Conservation (phyloP, 148 eudicot species). For the Arctostaphylos glauca region DNA sequence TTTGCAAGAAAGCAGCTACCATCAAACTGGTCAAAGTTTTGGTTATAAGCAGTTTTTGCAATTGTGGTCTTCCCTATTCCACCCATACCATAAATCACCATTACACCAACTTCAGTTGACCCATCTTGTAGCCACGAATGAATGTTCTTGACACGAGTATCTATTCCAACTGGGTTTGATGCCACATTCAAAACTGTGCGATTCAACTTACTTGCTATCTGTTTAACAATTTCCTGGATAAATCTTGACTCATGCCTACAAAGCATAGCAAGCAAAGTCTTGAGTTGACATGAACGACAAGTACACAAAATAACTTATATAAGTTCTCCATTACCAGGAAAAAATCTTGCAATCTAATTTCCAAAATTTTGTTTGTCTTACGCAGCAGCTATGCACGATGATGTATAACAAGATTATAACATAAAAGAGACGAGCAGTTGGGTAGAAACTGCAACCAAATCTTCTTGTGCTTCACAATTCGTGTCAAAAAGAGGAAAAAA, state of each 20-base stretch:
- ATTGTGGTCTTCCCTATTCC: slow-evolving; percentile 16
- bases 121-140: slow-evolving; percentile 15
- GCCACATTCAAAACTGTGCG: slow-evolving; percentile 9
- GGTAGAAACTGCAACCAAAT: background rate
- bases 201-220: slow-evolving; percentile 3
- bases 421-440: background rate
- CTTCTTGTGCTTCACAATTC: background rate
- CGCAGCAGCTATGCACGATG: background rate
- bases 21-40: background rate
- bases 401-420: background rate
- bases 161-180: background rate
- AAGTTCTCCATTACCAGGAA: background rate
- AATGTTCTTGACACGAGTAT: slow-evolving; percentile 2
- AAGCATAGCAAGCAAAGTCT: background rate
- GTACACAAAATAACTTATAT: background rate
- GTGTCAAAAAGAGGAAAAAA: background rate
- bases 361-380: background rate
- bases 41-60: slow-evolving; percentile 12
- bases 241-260: slow-evolving; percentile 15
- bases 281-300: background rate
- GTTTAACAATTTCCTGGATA: slow-evolving; percentile 8
- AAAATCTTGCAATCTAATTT: background rate
- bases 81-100: slow-evolving; percentile 9
- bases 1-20: slow-evolving; percentile 11
- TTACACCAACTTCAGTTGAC: slow-evolving; percentile 6